phyloP scores from a whole-genome alignment of 805 yeast species.

The Tetrapisispora fleetii region DNA sequence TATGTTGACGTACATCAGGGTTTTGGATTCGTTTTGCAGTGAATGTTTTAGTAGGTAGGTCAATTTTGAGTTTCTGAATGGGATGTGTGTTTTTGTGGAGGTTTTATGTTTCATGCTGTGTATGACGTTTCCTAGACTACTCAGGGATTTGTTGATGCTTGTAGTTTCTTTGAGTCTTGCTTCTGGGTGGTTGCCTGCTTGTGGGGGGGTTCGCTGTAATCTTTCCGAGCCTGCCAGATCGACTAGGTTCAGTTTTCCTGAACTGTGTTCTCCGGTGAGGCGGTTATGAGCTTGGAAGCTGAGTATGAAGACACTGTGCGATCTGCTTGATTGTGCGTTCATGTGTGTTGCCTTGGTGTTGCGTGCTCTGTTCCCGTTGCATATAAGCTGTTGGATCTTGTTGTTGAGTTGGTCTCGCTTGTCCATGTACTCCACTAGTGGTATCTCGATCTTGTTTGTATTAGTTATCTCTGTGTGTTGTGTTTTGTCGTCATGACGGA shows the following conservation, averaged over 20 bases:
- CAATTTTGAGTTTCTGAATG: slow-evolving; percentile 88
- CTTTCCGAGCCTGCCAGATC: slow-evolving; percentile 96
- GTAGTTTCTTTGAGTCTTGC: slow-evolving; percentile 90
- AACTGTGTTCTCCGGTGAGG: slow-evolving; percentile 36
- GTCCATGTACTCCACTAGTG: slow-evolving; percentile 42
- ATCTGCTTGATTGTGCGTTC: slow-evolving; percentile 80
- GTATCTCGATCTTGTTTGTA: slow-evolving; percentile 39
- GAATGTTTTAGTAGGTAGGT: slow-evolving; percentile 81
- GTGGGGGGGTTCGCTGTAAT: slow-evolving; percentile 65
- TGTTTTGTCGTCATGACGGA: slow-evolving; percentile 51
- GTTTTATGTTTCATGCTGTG: slow-evolving; percentile 36
- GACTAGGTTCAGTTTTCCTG: slow-evolving; percentile 65
- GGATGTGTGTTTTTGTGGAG: slow-evolving; percentile 45
- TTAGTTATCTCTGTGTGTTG: slow-evolving; percentile 53
- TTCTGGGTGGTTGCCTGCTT: slow-evolving; percentile 62
- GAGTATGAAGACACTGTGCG: slow-evolving; percentile 75
- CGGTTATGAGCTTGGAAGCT: slow-evolving; percentile 45
- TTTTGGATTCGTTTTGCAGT: slow-evolving; percentile 75
- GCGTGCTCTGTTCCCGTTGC: slow-evolving; percentile 48
- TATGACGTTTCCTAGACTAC: slow-evolving; percentile 85
- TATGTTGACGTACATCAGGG: slow-evolving; percentile 88
- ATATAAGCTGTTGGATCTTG: slow-evolving; percentile 45
- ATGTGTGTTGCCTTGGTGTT: slow-evolving; percentile 73
- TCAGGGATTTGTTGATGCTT: slow-evolving; percentile 77
- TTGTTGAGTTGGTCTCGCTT: slow-evolving; percentile 28